Evolutionary conservation across 169 alveolate genomes (phyloP), one percentile per base, ranked within the genome.

Genomic region (Besnoitia besnoiti): DNA sequence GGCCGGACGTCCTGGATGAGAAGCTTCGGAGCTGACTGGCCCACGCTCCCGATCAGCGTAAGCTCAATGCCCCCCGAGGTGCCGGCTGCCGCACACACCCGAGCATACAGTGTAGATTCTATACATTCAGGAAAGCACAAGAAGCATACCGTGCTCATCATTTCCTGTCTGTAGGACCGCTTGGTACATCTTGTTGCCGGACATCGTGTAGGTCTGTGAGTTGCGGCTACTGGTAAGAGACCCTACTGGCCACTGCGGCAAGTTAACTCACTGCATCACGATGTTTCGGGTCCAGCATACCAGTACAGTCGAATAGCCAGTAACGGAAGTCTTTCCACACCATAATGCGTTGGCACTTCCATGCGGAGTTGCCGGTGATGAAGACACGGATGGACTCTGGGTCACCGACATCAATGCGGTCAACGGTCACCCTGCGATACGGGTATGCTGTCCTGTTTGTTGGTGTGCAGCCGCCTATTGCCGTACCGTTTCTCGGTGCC

Each of bases 251-350:
- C 8, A 50, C n/a, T 7, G n/a, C 49, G 30, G 8, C 40, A 30
- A n/a, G 59, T 8, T 67, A 46, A 88, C 95, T 90, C 37, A 91
- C 97, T 14, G 77, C 93, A 30, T 59, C 95, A 21, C 85, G 96
- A 50, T 94, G 95, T 75, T 94, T 92, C 30, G 96, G 93, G 21
- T 95, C 55, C 46, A 94, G 91, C 55, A 77, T 94, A 24, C 96
- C 98, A n/a, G 95, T 89, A 59, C 99, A 97, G 90, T 97, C 98
- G 87, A 97, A 97, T 40, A 95, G 89, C 99, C 99, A 97, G 94
- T 95, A 97, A 55, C 96, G 94, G 94, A 95, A 97, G 85, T 96
- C 98, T 61, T 96, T 97, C 94, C 94, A 96, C 42, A 97, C 94
- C 16, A 96, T 96, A 24, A 97, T 97, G 67, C 96, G 95, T 93